phyloP scores from a whole-genome alignment of 1,284 basidiomycete genomes.

The Marasmius fiardii region DNA sequence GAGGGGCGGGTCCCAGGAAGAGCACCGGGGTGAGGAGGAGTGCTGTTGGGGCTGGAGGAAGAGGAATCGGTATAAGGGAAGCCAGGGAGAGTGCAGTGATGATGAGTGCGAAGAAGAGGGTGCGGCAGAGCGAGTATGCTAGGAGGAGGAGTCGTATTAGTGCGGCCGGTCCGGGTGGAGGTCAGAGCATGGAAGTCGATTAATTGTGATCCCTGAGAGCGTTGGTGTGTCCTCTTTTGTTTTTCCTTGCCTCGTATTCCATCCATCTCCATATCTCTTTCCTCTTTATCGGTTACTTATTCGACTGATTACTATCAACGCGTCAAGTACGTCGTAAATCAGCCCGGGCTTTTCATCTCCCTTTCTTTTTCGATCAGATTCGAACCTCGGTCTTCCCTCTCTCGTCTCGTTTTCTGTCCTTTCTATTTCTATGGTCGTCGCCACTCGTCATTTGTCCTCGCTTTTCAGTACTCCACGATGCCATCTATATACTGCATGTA shows the following conservation, averaged over 20 bases:
- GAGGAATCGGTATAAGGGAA: slow-evolving; percentile 31
- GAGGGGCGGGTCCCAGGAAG: slow-evolving; percentile 17
- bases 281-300: neutral
- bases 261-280: neutral
- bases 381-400: neutral
- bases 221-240: too few relatives aligned
- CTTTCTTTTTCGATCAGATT: neutral
- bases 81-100: slow-evolving; percentile 33
- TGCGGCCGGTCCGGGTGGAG: neutral
- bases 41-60: slow-evolving; percentile 56
- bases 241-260: too few relatives aligned
- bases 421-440: too few relatives aligned
- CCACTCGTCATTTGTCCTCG: neutral
- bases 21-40: slow-evolving; percentile 25
- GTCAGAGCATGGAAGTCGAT: neutral
- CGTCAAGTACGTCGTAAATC: neutral
- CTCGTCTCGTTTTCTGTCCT: neutral
- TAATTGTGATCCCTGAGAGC: too few relatives aligned
- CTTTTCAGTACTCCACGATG: neutral
- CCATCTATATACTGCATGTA: neutral
- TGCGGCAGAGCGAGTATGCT: slow-evolving; percentile 65
- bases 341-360: neutral
- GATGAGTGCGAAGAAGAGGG: slow-evolving; percentile 62
- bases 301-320: neutral
- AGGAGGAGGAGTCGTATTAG: slow-evolving; percentile 38